These are phyloP conservation scores for Phaeosphaeriaceae sp. DNA, from an alignment of 2,329 filamentous ascomycete species.

Conservation along the genomic window DNA sequence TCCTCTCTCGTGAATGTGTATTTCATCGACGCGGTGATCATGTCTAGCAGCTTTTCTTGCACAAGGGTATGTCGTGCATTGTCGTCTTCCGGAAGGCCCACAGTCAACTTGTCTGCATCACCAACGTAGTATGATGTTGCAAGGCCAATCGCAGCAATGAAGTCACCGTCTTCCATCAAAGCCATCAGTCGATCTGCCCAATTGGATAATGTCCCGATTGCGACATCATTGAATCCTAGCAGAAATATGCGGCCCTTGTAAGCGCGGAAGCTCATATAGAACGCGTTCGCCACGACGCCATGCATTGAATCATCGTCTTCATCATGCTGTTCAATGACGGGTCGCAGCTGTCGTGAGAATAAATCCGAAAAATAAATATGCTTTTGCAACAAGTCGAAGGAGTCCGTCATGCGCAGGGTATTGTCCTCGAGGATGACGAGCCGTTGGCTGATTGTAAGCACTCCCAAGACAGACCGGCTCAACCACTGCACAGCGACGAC, in stretches of 20 bases:
- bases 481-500: conserved; percentile 98
- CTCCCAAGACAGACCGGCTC: conserved; percentile 87
- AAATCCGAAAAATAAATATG: conserved; percentile 91
- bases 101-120: conserved; percentile 90
- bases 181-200: conserved; percentile 95
- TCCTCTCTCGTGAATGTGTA: conserved; percentile 79
- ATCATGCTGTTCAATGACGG: conserved; percentile 85
- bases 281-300: conserved; percentile 94
- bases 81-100: conserved; percentile 89
- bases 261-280: conserved; percentile 95
- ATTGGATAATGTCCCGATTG: conserved; percentile 90
- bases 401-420: conserved; percentile 86
- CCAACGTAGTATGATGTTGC: conserved; percentile 93
- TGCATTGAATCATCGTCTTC: conserved; percentile 90
- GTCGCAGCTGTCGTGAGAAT: conserved; percentile 86
- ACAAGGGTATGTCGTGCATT: conserved; percentile 80
- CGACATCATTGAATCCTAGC: conserved; percentile 91
- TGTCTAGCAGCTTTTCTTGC: conserved; percentile 86
- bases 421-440: conserved; percentile 91
- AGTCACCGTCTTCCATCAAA: conserved; percentile 96
- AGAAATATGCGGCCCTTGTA: conserved; percentile 95
- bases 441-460: conserved; percentile 93
- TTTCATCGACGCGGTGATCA: conserved; percentile 89
- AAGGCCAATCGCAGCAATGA: conserved; percentile 87
- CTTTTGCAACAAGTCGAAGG: conserved; percentile 89